Conservation (phyloP, 805 yeast species). For the Zygosaccharomyces bisporus region DNA sequence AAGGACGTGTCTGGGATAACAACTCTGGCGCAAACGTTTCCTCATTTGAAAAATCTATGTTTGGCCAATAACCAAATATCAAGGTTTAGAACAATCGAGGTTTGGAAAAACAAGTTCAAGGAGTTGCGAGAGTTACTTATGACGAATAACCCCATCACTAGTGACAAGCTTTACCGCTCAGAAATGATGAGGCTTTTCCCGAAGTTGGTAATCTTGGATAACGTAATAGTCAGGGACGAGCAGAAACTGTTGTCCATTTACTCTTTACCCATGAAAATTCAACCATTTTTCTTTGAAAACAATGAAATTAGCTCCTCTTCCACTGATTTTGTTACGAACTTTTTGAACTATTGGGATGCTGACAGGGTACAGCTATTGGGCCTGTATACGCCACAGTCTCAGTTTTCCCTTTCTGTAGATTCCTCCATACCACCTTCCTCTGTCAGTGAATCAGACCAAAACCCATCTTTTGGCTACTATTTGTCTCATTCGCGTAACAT, state of each 20-base stretch:
- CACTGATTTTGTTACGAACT: slow-evolving; percentile 74
- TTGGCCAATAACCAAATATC: slow-evolving; percentile 69
- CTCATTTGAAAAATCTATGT: slow-evolving; percentile 72
- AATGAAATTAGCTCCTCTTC: slow-evolving; percentile 64
- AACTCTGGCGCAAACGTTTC: slow-evolving; percentile 69
- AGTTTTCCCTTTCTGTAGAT: slow-evolving; percentile 78
- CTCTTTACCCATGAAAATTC: slow-evolving; percentile 51
- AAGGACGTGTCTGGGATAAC: slow-evolving; percentile 57
- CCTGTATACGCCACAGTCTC: slow-evolving; percentile 77
- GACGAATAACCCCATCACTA: slow-evolving; percentile 67
- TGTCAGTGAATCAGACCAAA: slow-evolving; percentile 33
- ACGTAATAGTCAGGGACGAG: slow-evolving; percentile 73
- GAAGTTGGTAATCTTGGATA: slow-evolving; percentile 72
- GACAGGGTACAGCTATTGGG: slow-evolving; percentile 65
- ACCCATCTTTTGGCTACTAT: slow-evolving; percentile 60
- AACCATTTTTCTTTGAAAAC: slow-evolving; percentile 78
- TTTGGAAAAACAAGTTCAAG: slow-evolving; percentile 73
- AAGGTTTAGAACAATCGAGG: slow-evolving; percentile 57
- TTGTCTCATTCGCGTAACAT: slow-evolving; percentile 74
- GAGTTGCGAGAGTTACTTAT: slow-evolving; percentile 73
- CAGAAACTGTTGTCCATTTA: slow-evolving; percentile 48
- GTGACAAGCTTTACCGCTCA: slow-evolving; percentile 45
- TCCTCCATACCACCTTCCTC: slow-evolving; percentile 56
- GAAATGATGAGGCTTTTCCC: slow-evolving; percentile 77
- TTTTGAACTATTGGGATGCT: slow-evolving; percentile 75